Evolutionary conservation across 1,284 basidiomycete genomes (phyloP).

Genomic region (Leucoagaricus sp.): DNA sequence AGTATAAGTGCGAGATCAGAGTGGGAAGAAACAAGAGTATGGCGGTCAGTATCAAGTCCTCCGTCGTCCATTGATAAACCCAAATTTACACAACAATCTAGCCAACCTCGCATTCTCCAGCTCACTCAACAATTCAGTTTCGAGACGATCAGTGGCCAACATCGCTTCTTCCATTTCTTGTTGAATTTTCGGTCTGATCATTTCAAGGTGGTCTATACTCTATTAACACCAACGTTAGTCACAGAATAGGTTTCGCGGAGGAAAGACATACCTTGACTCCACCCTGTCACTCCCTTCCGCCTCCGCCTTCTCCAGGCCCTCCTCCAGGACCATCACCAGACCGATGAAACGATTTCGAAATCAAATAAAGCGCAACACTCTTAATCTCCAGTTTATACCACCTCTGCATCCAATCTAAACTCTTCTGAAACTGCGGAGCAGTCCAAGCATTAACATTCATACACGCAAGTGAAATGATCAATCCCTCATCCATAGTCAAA

Average conservation of each 20-base stretch:
- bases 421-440: conserved; percentile 67
- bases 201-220: conserved; percentile 79
- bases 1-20: no score
- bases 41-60: no score
- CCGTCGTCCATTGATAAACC: conserved; percentile 97
- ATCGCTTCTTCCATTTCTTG: conserved; percentile 86
- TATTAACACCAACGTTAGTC: conserved; percentile 35
- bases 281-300: no score
- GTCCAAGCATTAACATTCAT: conserved; percentile 60
- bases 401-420: conserved; percentile 76
- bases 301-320: background rate
- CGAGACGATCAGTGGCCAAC: conserved; percentile 80
- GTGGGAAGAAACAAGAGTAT: no score
- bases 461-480: conserved; percentile 84
- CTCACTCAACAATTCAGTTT: conserved; percentile 85
- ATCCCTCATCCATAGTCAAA: conserved; percentile 83
- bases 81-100: conserved; percentile 90
- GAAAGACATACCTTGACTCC: no score
- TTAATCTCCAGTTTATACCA: conserved; percentile 84
- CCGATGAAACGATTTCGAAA: conserved; percentile 56
- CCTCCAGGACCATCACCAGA: background rate
- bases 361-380: conserved; percentile 77
- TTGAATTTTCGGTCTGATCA: conserved; percentile 75
- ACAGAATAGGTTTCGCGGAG: no score
- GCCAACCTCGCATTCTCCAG: conserved; percentile 96